Percentiles rank a stretch among this genome's conserved stretches.
These are phyloP conservation scores for Globisporangium iwayamae DNA, from an alignment of 352 stramenopile genomes.

Conservation along the genomic window DNA sequence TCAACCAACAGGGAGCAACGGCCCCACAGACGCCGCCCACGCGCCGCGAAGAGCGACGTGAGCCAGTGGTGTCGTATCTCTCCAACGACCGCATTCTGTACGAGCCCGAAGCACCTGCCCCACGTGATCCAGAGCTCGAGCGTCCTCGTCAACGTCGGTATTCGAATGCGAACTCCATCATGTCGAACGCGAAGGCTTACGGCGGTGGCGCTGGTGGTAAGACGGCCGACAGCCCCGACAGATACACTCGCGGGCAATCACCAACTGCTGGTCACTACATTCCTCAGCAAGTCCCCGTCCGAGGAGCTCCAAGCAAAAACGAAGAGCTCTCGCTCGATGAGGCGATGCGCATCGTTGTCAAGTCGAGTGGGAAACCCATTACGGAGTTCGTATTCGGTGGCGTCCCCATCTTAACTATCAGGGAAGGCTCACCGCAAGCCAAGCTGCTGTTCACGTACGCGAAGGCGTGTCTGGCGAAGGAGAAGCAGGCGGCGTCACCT, in stretches of 20 bases:
- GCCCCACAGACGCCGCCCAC: neutral
- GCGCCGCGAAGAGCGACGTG: neutral
- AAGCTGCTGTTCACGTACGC: constrained; percentile 71
- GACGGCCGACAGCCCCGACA: neutral
- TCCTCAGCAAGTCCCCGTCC: neutral
- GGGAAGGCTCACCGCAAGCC: constrained; percentile 62
- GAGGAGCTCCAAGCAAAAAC: constrained; percentile 12
- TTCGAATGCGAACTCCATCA: constrained; percentile 9
- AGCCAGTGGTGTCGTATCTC: constrained; percentile 8
- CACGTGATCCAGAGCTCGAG: constrained; percentile 12
- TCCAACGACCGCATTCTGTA: constrained; percentile 13
- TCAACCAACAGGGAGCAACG: neutral
- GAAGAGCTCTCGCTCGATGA: constrained; percentile 46
- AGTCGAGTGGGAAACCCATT: constrained; percentile 48
- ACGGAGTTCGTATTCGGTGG: constrained; percentile 67
- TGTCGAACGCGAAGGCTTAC: neutral
- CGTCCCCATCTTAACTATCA: constrained; percentile 48
- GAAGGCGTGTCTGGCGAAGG: constrained; percentile 69
- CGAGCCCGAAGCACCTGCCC: neutral
- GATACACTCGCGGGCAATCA: constrained; percentile 5
- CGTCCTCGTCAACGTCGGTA: constrained; percentile 10
- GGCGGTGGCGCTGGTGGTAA: neutral
- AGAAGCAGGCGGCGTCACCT: constrained; percentile 17
- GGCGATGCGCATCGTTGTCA: constrained; percentile 46
- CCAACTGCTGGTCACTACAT: neutral